Conservation (phyloP, 352 stramenopile genomes). For the Pythium biforme region DNA sequence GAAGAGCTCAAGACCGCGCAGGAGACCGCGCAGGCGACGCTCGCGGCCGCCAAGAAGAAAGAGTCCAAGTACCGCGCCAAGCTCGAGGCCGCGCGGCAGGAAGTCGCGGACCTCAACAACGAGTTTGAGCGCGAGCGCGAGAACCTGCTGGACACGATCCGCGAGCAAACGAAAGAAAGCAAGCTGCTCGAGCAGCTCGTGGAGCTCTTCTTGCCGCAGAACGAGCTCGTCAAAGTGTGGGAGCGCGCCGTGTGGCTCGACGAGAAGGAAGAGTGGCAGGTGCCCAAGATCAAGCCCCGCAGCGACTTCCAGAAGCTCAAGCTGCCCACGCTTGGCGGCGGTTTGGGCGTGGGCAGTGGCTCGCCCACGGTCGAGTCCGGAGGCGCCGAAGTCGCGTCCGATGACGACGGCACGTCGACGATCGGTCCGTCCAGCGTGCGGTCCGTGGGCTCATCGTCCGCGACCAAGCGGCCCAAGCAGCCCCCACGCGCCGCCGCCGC, state of each 20-base stretch:
- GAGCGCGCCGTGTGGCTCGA: constrained; percentile 83
- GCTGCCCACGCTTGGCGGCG: constrained; percentile 43
- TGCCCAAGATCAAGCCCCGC: constrained; percentile 73
- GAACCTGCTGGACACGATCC: constrained; percentile 83
- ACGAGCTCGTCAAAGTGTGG: constrained; percentile 88
- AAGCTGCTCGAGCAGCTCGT: constrained; percentile 89
- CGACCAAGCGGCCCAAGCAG: constrained; percentile 10
- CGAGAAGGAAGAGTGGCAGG: constrained; percentile 72
- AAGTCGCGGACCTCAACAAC: constrained; percentile 80
- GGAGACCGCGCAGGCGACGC: constrained; percentile 55
- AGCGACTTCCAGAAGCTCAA: constrained; percentile 85
- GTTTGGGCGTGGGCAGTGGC: neutral
- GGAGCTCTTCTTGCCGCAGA: constrained; percentile 79
- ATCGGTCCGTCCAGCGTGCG: constrained; percentile 11
- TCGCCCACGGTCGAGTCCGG: constrained; percentile 38
- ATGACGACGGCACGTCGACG: constrained; percentile 36
- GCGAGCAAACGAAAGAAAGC: constrained; percentile 87
- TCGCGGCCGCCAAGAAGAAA: constrained; percentile 59
- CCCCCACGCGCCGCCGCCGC: neutral
- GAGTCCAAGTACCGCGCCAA: constrained; percentile 68
- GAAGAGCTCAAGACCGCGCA: constrained; percentile 72
- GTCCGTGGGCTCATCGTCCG: constrained; percentile 16
- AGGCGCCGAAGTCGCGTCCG: constrained; percentile 54
- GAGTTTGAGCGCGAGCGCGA: constrained; percentile 88
- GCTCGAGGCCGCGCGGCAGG: constrained; percentile 70